phyloP scores from a whole-genome alignment of 164 flowering plant species.

The Berberis vulgaris region DNA sequence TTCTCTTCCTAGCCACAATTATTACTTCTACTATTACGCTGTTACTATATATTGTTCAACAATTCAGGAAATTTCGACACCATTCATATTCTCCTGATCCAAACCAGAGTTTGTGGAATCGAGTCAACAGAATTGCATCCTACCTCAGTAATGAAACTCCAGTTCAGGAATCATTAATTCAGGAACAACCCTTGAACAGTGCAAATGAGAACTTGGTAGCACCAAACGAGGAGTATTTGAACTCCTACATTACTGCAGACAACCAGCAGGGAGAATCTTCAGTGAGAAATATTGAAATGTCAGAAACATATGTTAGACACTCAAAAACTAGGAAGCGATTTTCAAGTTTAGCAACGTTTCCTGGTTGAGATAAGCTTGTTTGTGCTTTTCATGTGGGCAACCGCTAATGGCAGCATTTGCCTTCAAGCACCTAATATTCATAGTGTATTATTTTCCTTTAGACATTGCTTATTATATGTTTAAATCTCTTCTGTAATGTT shows the following conservation, averaged over 20 bases:
- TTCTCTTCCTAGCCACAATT: conserved; percentile 20
- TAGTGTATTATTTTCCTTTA: too few relatives aligned
- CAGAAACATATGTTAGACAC: not conserved
- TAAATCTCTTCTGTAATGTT: too few relatives aligned
- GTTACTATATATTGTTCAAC: conserved; percentile 10
- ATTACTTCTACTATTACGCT: conserved; percentile 17
- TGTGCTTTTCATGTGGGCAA: not conserved
- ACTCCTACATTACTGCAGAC: not conserved
- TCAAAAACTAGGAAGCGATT: not conserved
- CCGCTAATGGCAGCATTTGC: not conserved
- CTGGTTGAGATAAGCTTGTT: not conserved
- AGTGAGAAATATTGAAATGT: conserved; percentile 1
- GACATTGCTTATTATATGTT: too few relatives aligned
- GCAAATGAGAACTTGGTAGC: not conserved
- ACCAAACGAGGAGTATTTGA: not conserved
- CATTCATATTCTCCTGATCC: not conserved
- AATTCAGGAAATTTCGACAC: conserved; percentile 1
- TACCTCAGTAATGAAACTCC: not conserved
- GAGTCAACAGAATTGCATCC: not conserved
- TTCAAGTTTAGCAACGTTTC: not conserved
- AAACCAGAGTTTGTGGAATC: conserved; percentile 7
- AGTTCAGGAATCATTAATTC: not conserved
- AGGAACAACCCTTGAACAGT: not conserved
- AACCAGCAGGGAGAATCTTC: not conserved
- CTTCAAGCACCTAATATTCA: not conserved